phyloP scores from a whole-genome alignment of 495 filamentous ascomycete genomes.

The Penicillium egyptiacum region DNA sequence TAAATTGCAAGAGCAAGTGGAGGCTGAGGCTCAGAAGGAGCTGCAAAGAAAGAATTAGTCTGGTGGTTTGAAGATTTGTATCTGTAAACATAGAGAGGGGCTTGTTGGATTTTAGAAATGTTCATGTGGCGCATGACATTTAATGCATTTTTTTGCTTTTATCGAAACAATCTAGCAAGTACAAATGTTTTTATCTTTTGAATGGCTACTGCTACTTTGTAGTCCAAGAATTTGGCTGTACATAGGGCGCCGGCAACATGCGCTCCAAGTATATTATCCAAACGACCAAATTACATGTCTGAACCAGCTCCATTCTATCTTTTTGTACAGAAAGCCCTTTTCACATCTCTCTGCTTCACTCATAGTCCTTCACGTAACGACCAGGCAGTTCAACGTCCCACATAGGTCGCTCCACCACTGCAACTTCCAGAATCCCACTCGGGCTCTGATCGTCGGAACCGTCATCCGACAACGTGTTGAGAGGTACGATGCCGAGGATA shows the following conservation, averaged over 20 bases:
- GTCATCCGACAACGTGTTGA: slow-evolving; percentile 40
- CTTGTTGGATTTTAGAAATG: slow-evolving; percentile 21
- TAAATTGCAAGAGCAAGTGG: slow-evolving; percentile 59
- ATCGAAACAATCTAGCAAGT: neutral
- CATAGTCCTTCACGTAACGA: slow-evolving; percentile 66
- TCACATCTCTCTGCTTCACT: slow-evolving; percentile 39
- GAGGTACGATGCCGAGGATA: slow-evolving; percentile 81
- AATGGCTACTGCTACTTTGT: too few species aligned
- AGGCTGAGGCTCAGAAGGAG: slow-evolving; percentile 56
- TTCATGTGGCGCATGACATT: slow-evolving; percentile 14
- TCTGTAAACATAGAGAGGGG: slow-evolving; percentile 29
- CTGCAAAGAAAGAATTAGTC: slow-evolving; percentile 36
- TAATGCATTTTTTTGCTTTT: slow-evolving; percentile 21
- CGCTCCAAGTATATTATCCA: slow-evolving; percentile 23
- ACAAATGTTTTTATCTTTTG: too few species aligned
- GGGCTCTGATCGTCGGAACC: slow-evolving; percentile 25
- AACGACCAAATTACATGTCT: slow-evolving; percentile 19
- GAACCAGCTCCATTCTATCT: slow-evolving; percentile 13
- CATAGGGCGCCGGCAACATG: slow-evolving; percentile 27
- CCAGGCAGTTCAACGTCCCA: slow-evolving; percentile 82
- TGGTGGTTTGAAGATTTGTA: slow-evolving; percentile 17
- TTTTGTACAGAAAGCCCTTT: slow-evolving; percentile 8
- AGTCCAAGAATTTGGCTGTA: slow-evolving; percentile 1
- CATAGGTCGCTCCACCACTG: slow-evolving; percentile 79
- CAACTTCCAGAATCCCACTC: slow-evolving; percentile 65